These are phyloP conservation scores for Lentinula detonsa DNA, from an alignment of 768 basidiomycete genomes.

Conservation along the genomic window DNA sequence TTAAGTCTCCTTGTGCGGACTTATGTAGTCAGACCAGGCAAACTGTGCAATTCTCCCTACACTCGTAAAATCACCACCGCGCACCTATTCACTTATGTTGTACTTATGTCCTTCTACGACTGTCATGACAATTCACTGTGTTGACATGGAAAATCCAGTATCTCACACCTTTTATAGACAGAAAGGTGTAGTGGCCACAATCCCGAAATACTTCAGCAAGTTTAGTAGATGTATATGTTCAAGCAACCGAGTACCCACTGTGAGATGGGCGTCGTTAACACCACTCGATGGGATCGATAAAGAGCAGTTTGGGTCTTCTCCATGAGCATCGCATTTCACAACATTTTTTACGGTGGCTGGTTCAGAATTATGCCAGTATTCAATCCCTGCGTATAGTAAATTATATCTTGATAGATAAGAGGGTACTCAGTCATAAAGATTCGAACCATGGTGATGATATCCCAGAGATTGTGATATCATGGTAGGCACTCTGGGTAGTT, in stretches of 20 bases:
- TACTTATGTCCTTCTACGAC: not conserved
- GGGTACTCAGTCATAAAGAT: not conserved
- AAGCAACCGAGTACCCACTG: slow-evolving; percentile 20
- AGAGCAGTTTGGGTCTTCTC: slow-evolving; percentile 46
- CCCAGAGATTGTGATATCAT: slow-evolving; percentile 41
- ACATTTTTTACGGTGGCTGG: slow-evolving; percentile 37
- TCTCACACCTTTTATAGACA: not conserved
- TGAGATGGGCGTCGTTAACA: slow-evolving; percentile 39
- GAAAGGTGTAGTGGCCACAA: slow-evolving; percentile 5
- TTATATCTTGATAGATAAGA: not conserved
- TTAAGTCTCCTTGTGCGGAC: no score
- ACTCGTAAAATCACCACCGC: not conserved
- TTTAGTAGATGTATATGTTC: not conserved
- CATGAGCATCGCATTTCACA: slow-evolving; percentile 33
- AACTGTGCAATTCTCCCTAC: not conserved
- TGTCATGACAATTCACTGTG: not conserved
- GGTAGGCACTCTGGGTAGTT: slow-evolving; percentile 37
- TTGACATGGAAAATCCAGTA: not conserved
- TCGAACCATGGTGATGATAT: slow-evolving; percentile 47
- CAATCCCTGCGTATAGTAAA: slow-evolving; percentile 27
- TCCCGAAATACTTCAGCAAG: slow-evolving; percentile 7
- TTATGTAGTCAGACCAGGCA: no score
- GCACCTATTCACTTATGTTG: not conserved
- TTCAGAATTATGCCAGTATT: slow-evolving; percentile 43
- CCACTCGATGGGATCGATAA: slow-evolving; percentile 40